Conservation (phyloP, 2,329 filamentous ascomycete genomes). For the Cercospora zeina region DNA sequence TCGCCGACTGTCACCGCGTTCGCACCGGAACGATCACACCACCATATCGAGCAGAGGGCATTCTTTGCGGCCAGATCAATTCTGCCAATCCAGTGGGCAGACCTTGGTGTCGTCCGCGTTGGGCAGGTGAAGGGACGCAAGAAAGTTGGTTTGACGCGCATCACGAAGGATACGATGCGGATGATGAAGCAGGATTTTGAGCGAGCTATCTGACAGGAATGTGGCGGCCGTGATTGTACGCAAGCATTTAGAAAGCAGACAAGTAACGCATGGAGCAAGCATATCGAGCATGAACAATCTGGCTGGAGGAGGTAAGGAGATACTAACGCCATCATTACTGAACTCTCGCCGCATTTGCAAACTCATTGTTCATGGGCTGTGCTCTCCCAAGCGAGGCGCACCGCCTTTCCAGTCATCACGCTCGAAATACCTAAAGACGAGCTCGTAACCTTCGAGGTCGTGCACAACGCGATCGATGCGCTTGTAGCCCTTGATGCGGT, state of each 20-base stretch:
- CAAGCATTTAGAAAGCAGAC: neutral
- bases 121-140: neutral
- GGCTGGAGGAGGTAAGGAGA: neutral
- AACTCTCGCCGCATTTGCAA: neutral
- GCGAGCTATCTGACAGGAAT: neutral
- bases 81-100: neutral
- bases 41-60: neutral
- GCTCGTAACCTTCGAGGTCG: conserved; percentile 93
- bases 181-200: neutral
- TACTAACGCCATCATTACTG: neutral
- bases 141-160: conserved; percentile 6
- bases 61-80: neutral
- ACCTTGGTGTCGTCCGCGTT: neutral
- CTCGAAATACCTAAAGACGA: conserved; percentile 96
- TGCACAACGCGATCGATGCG: conserved; percentile 94
- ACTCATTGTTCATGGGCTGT: conserved; percentile 18
- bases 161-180: neutral
- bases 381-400: conserved; percentile 62
- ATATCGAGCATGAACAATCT: neutral
- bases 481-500: conserved; percentile 80
- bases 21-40: neutral
- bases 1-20: conserved; percentile 2
- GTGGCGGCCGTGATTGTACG: neutral
- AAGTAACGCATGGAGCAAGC: neutral
- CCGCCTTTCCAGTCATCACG: conserved; percentile 75